A percentile compares a stretch with the other conserved stretches of the same genome.
phyloP scores from a whole-genome alignment of 2,329 filamentous ascomycete genomes.

The Cryphonectria carpinicola region DNA sequence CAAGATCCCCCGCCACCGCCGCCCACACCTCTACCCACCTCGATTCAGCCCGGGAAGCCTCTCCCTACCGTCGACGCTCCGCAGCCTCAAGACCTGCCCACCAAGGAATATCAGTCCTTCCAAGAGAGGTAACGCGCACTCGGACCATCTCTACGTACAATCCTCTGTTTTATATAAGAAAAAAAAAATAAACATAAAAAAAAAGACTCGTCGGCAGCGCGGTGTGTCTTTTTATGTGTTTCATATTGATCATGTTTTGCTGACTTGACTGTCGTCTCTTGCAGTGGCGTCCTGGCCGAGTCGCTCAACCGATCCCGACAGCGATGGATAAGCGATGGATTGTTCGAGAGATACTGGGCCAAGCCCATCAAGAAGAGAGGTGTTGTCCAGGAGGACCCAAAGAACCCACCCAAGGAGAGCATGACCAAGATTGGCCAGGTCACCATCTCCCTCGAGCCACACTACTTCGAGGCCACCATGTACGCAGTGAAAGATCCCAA shows the following conservation, averaged over 20 bases:
- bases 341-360: slow-evolving; percentile 79
- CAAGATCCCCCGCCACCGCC: slow-evolving; percentile 39
- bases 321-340: slow-evolving; percentile 71
- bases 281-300: slow-evolving; percentile 73
- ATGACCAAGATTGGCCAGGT: slow-evolving; percentile 76
- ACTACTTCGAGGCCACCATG: slow-evolving; percentile 77
- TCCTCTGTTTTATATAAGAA: no score
- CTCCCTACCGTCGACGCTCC: slow-evolving; percentile 71
- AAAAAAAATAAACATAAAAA: no score
- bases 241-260: slow-evolving; percentile 16
- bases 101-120: slow-evolving; percentile 72
- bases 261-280: slow-evolving; percentile 30
- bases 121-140: slow-evolving; percentile 63
- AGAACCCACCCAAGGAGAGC: slow-evolving; percentile 70
- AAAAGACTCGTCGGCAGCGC: background rate
- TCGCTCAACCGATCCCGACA: slow-evolving; percentile 74
- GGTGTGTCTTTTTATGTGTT: background rate
- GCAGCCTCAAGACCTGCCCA: slow-evolving; percentile 66
- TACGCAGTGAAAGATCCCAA: slow-evolving; percentile 71
- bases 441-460: slow-evolving; percentile 77
- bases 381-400: slow-evolving; percentile 63
- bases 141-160: background rate
- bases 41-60: slow-evolving; percentile 66
- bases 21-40: slow-evolving; percentile 59
- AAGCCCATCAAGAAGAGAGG: slow-evolving; percentile 73